These are phyloP conservation scores for Jacaranda mimosifolia DNA, from an alignment of 257 asterid species.

Conservation along the genomic window DNA sequence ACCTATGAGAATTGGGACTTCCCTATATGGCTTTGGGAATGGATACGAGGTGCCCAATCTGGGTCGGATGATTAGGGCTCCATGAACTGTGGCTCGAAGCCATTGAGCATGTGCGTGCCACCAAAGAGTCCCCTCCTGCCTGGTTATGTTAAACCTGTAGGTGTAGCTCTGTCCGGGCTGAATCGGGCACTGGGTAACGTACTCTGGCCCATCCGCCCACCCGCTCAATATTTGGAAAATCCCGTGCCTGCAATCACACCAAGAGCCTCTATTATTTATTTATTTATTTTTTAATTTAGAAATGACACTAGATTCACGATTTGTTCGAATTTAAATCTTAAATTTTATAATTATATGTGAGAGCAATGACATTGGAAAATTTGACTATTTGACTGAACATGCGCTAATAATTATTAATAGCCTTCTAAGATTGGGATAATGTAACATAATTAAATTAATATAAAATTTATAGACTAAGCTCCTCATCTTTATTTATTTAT, in stretches of 20 bases:
- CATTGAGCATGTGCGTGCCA: conserved; percentile 79
- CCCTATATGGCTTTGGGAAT: conserved; percentile 67
- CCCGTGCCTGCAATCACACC: conserved; percentile 68
- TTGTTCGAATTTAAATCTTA: no score
- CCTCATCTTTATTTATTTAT: background rate
- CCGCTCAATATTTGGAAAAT: conserved; percentile 62
- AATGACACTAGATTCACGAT: no score
- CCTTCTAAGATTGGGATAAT: background rate
- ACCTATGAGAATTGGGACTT: conserved; percentile 75
- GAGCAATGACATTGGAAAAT: no score
- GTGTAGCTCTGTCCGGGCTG: conserved; percentile 68
- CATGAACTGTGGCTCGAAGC: conserved; percentile 77
- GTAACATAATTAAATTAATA: background rate
- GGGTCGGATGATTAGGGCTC: conserved; percentile 74
- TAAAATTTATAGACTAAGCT: background rate
- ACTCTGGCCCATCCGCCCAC: conserved; percentile 87
- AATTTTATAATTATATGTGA: no score
- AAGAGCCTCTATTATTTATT: background rate
- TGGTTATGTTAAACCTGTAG: conserved; percentile 58
- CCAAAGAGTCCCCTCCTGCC: conserved; percentile 89
- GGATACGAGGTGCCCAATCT: conserved; percentile 63
- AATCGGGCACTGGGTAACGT: conserved; percentile 72
- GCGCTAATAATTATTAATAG: background rate
- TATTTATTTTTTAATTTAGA: background rate
- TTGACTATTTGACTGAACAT: no score